Conservation (phyloP, 169 alveolate genomes). For the Plasmodium adleri region DNA sequence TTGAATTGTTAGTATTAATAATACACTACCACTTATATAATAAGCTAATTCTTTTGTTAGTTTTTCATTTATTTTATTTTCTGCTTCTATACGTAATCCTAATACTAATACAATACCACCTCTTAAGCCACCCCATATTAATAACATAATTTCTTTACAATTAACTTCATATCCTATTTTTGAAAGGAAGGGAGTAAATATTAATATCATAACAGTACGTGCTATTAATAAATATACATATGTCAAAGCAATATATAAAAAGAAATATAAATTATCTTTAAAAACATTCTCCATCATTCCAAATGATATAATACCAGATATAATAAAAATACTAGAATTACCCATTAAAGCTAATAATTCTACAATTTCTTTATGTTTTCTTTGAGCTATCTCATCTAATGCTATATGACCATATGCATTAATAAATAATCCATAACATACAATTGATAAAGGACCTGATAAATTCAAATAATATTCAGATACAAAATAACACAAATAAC, state of each 20-base stretch:
- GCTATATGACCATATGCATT: constrained; percentile 90
- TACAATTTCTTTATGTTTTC: constrained; percentile 84
- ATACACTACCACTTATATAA: constrained; percentile 93
- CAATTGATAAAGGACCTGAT: constrained; percentile 91
- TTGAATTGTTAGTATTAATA: constrained; percentile 90
- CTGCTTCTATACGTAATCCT: constrained; percentile 92
- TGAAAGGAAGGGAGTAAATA: constrained; percentile 86
- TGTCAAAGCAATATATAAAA: constrained; percentile 74
- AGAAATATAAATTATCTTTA: constrained; percentile 37
- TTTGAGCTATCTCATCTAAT: constrained; percentile 88
- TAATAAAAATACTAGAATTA: constrained; percentile 87
- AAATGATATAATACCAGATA: constrained; percentile 88
- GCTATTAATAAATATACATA: constrained; percentile 85
- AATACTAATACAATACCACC: constrained; percentile 94
- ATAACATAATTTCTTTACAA: constrained; percentile 89
- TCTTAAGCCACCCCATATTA: constrained; percentile 94
- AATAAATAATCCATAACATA: constrained; percentile 90
- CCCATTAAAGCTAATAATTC: constrained; percentile 87
- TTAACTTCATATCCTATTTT: constrained; percentile 86
- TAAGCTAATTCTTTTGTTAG: constrained; percentile 89
- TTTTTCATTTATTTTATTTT: constrained; percentile 81
- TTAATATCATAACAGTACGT: constrained; percentile 85
- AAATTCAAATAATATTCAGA: constrained; percentile 86
- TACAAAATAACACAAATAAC: constrained; percentile 85
- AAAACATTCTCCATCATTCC: constrained; percentile 88